Evolutionary conservation across 495 filamentous ascomycete species (phyloP), one percentile per base, ranked within the genome.

Genomic region (Podospora pseudocomata): DNA sequence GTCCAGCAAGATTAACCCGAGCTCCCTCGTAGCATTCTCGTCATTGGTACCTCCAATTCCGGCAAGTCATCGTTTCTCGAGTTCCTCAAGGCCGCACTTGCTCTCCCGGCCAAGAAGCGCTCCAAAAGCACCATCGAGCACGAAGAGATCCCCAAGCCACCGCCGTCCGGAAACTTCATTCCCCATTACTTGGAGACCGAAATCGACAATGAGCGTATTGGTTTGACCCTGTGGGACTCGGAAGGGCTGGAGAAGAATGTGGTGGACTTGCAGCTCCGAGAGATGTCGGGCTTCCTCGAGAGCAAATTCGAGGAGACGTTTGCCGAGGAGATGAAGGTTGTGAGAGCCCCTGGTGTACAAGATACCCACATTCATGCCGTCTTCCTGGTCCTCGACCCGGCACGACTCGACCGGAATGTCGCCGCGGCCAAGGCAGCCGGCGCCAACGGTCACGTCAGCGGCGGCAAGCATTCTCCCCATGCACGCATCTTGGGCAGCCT

Each of bases 221-320:
- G 96, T 16, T 80, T 99, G 68, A 98, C 95, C 4, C 81, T 99
- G 28, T 98, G 94, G 95, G 95, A 99, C 73, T 97, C 95, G 16
- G 88, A 91, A 71, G 95, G 95, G 1, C 80, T 99, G 65, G 94
- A 99, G 81, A 93, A 91, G 84, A 92, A 91, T 77, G 86, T 97
- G 28, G 93, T 96, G 58, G 95, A 97, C 78, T 83, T 98, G 63
- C 95, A 99, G 79, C 82, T 99, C 67, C 90, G 94, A 64, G 92
- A 94, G 69, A 93, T 97, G 79, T 89, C 91, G 28, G 86, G 89
- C 15, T 99, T 99, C 83, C 82, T 99, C 65, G 95, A 99, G 81
- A 94, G 90, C 79, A 99, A 98, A 77, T 99, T 99, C 70, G 94
- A 98, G 77, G 96, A 99, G 75, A 98, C 95, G 0, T 94, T 98